Evolutionary conservation across 441 rosid species (phyloP).

Genomic region (Manihot esculenta): DNA sequence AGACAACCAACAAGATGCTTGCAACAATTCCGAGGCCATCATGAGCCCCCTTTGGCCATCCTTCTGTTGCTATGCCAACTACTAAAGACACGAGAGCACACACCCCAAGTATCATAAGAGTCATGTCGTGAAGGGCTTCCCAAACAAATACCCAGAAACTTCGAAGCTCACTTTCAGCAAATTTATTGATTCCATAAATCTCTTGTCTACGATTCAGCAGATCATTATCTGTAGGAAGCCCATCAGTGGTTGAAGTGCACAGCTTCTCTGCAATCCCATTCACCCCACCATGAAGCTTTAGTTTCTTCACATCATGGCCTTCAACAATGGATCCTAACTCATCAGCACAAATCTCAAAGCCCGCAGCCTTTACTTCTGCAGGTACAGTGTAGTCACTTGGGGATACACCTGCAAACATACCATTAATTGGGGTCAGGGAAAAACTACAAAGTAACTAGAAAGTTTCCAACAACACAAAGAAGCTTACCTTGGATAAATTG

Average conservation of each 20-base stretch:
- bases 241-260: slow-evolving; percentile 41
- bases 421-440: not conserved
- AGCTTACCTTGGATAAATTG: slow-evolving; percentile 49
- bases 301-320: slow-evolving; percentile 22
- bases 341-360: too few species aligned
- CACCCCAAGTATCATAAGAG: slow-evolving; percentile 43
- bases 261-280: slow-evolving; percentile 55
- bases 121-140: slow-evolving; percentile 56
- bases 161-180: slow-evolving; percentile 13
- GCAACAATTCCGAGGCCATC: slow-evolving; percentile 59
- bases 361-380: too few species aligned
- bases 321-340: too few species aligned
- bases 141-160: slow-evolving; percentile 39
- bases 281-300: slow-evolving; percentile 49
- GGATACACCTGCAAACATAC: slow-evolving; percentile 39
- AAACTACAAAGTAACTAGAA: too few species aligned
- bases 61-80: slow-evolving; percentile 53
- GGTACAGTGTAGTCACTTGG: slow-evolving; percentile 36
- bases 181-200: slow-evolving; percentile 52
- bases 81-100: slow-evolving; percentile 54
- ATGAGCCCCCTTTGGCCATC: slow-evolving; percentile 49
- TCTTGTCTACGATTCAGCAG: slow-evolving; percentile 45
- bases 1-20: slow-evolving; percentile 51
- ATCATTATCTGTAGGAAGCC: slow-evolving; percentile 35
- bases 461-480: too few species aligned